Evolutionary conservation across 2,329 filamentous ascomycete species (phyloP).

Genomic region (Sporothrix brunneoviolacea): DNA sequence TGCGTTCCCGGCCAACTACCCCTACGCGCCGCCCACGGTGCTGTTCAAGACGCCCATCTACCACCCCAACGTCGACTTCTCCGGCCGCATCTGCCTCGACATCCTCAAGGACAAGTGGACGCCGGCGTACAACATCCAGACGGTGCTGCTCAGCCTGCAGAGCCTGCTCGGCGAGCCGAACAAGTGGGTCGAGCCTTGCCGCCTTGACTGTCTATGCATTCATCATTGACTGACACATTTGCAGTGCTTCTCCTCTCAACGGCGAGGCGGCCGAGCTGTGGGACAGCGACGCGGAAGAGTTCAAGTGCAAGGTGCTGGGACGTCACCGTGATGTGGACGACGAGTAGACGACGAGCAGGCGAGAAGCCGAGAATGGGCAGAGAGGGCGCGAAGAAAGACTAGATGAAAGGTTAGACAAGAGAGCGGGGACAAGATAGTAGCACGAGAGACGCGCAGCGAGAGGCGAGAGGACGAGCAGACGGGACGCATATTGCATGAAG

Average conservation of each 20-base stretch:
- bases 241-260: conserved; percentile 84
- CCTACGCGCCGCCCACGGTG: conserved; percentile 83
- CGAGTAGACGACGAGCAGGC: conserved; percentile 34
- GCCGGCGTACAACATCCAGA: conserved; percentile 93
- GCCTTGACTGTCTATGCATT: not conserved
- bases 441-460: too few relatives aligned
- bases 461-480: too few relatives aligned
- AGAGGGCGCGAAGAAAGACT: not conserved
- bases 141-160: conserved; percentile 85
- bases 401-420: too few relatives aligned
- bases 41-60: conserved; percentile 99
- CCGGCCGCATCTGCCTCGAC: conserved; percentile 91
- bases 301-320: conserved; percentile 66
- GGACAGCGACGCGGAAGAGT: conserved; percentile 82
- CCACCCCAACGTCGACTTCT: conserved; percentile 98
- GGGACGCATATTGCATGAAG: not conserved
- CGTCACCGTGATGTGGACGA: conserved; percentile 60
- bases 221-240: conserved; percentile 17
- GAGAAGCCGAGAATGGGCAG: not conserved
- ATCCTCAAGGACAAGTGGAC: conserved; percentile 99
- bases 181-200: conserved; percentile 54
- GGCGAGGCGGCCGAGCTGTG: conserved; percentile 94
- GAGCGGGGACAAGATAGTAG: too few relatives aligned
- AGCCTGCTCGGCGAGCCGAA: conserved; percentile 95
- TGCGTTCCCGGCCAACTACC: conserved; percentile 85